Evolutionary conservation across 345 rosid species (phyloP).

Genomic region (Alliaria petiolata): DNA sequence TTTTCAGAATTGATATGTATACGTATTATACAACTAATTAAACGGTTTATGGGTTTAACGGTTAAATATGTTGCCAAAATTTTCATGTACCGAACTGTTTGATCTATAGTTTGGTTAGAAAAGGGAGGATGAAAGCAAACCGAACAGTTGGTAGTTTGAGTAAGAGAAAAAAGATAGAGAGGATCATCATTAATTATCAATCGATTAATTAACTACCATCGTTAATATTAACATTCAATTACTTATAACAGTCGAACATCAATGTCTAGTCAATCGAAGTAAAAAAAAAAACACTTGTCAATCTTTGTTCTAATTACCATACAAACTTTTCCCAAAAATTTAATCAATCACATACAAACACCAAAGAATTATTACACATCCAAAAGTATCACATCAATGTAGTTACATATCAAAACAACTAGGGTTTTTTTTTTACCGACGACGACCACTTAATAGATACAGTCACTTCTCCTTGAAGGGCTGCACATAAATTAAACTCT

Average conservation of each 20-base stretch:
- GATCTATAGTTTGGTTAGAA: neutral
- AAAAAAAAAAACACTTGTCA: neutral
- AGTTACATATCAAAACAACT: slow-evolving; percentile 22
- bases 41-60: neutral
- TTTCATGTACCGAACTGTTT: neutral
- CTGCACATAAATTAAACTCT: slow-evolving; percentile 22
- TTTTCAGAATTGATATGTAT: too few relatives aligned
- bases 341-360: slow-evolving; percentile 10
- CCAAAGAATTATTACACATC: slow-evolving; percentile 19
- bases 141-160: neutral
- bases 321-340: neutral
- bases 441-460: slow-evolving; percentile 19
- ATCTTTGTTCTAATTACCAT: slow-evolving; percentile 11
- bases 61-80: neutral
- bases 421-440: slow-evolving; percentile 6
- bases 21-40: too few relatives aligned
- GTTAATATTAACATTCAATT: neutral
- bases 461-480: slow-evolving; percentile 23
- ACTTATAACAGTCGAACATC: neutral
- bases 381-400: slow-evolving; percentile 1
- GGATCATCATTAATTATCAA: neutral
- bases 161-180: neutral
- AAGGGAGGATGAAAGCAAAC: neutral
- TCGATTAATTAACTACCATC: neutral
- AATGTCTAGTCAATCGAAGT: neutral